A percentile compares a stretch with the other conserved stretches of the same genome.
Conservation (phyloP, 139 green algal genomes). For the Closterium sp. region DNA sequence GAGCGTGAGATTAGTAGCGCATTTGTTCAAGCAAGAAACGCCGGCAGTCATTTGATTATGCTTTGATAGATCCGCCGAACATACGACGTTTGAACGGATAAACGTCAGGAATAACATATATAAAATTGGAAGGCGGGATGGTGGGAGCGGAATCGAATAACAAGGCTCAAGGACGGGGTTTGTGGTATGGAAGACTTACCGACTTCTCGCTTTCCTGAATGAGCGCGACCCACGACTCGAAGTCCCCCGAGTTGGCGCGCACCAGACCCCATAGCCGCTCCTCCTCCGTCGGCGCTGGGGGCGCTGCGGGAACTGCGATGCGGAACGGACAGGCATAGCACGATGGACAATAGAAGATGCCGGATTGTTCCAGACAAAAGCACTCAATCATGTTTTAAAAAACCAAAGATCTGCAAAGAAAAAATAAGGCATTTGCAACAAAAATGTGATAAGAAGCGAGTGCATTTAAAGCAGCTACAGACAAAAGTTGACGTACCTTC, state of each 20-base stretch:
- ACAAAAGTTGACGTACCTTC: background rate
- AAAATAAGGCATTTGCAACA: background rate
- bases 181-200: constrained; percentile 45
- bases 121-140: background rate
- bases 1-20: background rate
- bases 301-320: background rate
- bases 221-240: constrained; percentile 69
- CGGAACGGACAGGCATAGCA: background rate
- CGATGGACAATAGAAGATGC: background rate
- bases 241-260: constrained; percentile 65
- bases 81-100: background rate
- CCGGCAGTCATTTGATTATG: no score
- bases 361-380: background rate
- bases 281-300: constrained; percentile 25
- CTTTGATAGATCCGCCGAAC: background rate
- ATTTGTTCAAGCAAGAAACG: no score
- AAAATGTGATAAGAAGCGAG: background rate
- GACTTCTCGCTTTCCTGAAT: constrained; percentile 66
- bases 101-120: background rate
- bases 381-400: background rate
- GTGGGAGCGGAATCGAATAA: background rate
- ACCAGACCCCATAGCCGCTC: constrained; percentile 49
- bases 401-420: background rate
- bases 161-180: background rate
- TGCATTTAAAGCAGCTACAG: background rate